Base-by-base conservation (phyloP, 2,329 filamentous ascomycete genomes). In the Monilinia vaccinii-corymbosi region DNA sequence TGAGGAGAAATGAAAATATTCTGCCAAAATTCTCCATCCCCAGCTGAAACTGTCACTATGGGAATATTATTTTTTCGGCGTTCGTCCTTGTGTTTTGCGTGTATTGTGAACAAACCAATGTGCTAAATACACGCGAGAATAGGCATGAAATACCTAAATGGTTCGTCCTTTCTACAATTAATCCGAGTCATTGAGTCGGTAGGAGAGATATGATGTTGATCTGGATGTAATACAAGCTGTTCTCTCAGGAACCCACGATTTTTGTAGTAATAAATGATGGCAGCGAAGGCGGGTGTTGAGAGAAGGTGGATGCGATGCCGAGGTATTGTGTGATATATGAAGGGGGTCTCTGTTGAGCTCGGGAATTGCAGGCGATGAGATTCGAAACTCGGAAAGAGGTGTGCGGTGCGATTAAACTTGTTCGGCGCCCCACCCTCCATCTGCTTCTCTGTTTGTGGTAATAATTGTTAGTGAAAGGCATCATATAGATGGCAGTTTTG, bases 391-490 rank as follows among this genome's bases (percentile, higher is more conserved):
- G 5, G 25, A 32, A 9, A 11, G 11, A 56, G 44, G 14, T 34
- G 23, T 40, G 34, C 34, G 34, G 23, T 38, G 9, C 34, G 48
- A 60, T 64, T 70, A 71, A 23, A 71, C 70, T 60, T 70, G 67
- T 60, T 71, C 70, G 13, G 69, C 69, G 34, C 70, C 70, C 70
- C 70, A 71, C 58, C 70, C 70, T 18, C 63, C 69, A 59, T 71
- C 70, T 31, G 69, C 70, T 59, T 71, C 70, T 28, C 60, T 63
- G 79, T 82, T 81, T 71, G 79, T 13, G 16, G 13, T 7, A 34
- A 47, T 4, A 0, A 36, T 44, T 6, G 34, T 60, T 32, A 60
- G 57, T 21, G 21, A 16, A 38, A 9, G 6, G 18, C 4, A 23
- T 18, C 14, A 7, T 4, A 14, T 18, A 16, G 1, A 34, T 14